Conservation (phyloP, 148 eudicot species). For the Rhododendron williamsianum region DNA sequence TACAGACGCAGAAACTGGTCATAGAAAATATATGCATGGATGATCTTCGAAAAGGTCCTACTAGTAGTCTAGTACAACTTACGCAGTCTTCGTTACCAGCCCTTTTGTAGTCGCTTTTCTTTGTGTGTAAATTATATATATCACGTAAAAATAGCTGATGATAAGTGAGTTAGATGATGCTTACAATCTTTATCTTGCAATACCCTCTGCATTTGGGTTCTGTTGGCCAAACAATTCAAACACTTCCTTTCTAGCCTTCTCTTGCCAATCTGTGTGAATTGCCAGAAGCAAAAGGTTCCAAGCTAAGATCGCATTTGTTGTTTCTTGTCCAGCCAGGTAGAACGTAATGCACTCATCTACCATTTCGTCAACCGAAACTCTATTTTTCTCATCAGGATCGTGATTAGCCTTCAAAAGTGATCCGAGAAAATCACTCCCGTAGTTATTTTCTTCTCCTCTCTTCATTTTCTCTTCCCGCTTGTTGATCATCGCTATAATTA, state of each 20-base stretch:
- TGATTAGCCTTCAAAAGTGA: neutral
- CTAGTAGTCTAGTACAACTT: too few species aligned
- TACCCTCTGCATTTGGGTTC: neutral
- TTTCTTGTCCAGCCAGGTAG: constrained; percentile 9
- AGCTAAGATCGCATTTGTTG: neutral
- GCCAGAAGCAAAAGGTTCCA: constrained; percentile 7
- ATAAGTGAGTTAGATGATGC: neutral
- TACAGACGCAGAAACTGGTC: too few species aligned
- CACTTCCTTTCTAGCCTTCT: constrained; percentile 10
- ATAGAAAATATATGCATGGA: too few species aligned
- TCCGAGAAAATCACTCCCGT: constrained; percentile 4
- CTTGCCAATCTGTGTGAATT: constrained; percentile 16
- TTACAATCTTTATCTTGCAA: constrained; percentile 10
- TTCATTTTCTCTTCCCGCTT: neutral
- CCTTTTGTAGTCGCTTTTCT: too few species aligned
- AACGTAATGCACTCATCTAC: constrained; percentile 2
- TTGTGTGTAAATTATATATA: too few species aligned
- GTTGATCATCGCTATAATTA: neutral
- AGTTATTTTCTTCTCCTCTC: neutral
- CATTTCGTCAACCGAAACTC: neutral
- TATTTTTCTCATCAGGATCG: neutral
- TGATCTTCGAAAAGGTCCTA: neutral
- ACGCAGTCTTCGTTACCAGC: too few species aligned
- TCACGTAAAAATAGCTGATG: too few species aligned
- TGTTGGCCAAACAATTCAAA: constrained; percentile 1